Conservation (phyloP, 495 filamentous ascomycete genomes). For the Neurospora cerealis region DNA sequence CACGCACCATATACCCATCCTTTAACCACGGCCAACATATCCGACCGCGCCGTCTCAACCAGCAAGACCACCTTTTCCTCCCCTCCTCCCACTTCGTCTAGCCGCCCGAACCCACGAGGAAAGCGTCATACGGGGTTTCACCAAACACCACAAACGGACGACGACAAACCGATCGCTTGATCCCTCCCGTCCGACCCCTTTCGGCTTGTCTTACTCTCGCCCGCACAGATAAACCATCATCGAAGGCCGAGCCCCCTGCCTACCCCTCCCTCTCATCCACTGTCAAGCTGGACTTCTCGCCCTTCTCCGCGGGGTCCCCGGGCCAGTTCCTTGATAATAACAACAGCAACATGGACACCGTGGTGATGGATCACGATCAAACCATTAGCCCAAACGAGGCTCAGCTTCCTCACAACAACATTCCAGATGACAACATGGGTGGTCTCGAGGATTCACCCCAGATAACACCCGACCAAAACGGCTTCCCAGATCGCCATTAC, state of each 20-base stretch:
- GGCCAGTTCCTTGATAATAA: constrained; percentile 42
- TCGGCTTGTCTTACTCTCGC: neutral
- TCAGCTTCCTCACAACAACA: neutral
- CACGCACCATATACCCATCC: neutral
- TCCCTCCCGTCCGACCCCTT: neutral
- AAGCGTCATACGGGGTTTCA: neutral
- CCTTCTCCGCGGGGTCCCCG: constrained; percentile 34
- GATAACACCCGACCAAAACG: constrained; percentile 10
- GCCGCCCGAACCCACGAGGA: neutral
- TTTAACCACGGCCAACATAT: neutral
- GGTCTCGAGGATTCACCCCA: constrained; percentile 29
- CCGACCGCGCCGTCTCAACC: neutral
- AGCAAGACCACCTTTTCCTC: neutral
- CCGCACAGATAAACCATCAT: neutral
- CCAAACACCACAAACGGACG: neutral
- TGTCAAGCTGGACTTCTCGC: constrained; percentile 41
- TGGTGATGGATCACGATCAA: constrained; percentile 35
- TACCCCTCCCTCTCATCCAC: neutral
- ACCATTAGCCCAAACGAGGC: neutral
- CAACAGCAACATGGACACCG: constrained; percentile 36
- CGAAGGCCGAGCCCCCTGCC: neutral
- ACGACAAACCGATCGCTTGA: neutral
- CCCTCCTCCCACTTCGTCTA: neutral
- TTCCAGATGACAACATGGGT: constrained; percentile 27
- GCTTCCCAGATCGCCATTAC: constrained; percentile 22